Conservation (phyloP, 306 rosid genomes). For the Begonia masoniana region DNA sequence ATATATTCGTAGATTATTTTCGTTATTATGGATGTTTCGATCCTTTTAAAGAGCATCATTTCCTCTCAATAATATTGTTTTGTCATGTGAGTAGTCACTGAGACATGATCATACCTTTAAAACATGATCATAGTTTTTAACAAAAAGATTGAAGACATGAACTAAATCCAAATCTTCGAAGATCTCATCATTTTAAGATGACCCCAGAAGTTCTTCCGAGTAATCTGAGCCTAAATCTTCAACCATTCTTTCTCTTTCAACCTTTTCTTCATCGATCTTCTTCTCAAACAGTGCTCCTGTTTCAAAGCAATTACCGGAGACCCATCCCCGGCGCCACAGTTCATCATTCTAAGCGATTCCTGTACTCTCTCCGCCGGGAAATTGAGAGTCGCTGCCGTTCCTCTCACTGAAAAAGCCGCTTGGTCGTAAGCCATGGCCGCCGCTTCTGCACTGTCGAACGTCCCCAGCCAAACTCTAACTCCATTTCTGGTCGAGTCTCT, state of each 20-base stretch:
- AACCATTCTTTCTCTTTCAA: slow-evolving; percentile 13
- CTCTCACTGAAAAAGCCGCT: slow-evolving; percentile 54
- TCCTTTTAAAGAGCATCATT: no score
- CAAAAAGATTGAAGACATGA: no score
- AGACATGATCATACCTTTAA: no score
- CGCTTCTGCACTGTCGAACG: slow-evolving; percentile 55
- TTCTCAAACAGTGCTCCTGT: slow-evolving; percentile 31
- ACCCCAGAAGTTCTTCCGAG: slow-evolving; percentile 32
- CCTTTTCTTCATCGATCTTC: slow-evolving; percentile 14
- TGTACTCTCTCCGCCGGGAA: slow-evolving; percentile 31
- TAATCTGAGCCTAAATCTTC: slow-evolving; percentile 46
- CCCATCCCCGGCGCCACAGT: slow-evolving; percentile 15
- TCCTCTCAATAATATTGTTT: no score
- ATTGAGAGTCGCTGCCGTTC: slow-evolving; percentile 34
- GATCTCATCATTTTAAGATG: no score
- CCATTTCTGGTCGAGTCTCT: slow-evolving; percentile 53
- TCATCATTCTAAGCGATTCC: slow-evolving; percentile 37
- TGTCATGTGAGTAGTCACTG: no score
- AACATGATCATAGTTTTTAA: no score
- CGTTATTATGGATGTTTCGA: no score
- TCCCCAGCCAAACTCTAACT: slow-evolving; percentile 59
- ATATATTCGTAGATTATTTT: no score
- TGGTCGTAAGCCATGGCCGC: slow-evolving; percentile 76
- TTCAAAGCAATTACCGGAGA: slow-evolving; percentile 58
- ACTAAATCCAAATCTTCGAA: no score